Evolutionary conservation across 208 protist species (phyloP).

Genomic region (Zelonia costaricensis): DNA sequence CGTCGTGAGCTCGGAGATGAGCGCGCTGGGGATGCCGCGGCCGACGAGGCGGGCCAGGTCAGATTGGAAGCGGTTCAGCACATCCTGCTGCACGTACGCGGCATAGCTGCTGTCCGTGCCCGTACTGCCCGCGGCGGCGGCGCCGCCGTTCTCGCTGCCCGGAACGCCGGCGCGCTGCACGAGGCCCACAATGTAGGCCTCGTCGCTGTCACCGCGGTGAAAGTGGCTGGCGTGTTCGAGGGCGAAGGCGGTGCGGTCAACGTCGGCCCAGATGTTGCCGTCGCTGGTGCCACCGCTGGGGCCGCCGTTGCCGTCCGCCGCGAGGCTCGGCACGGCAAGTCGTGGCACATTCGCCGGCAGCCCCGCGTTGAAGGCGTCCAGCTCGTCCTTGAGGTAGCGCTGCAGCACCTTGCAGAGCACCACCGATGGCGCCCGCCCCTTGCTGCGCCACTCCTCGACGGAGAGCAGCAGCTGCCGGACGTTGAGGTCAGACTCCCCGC

Average conservation of each 20-base stretch:
- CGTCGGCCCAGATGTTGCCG: conserved; percentile 66
- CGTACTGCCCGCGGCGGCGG: not conserved
- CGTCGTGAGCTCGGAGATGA: conserved; percentile 52
- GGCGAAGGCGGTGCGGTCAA: conserved; percentile 63
- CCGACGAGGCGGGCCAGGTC: conserved; percentile 69
- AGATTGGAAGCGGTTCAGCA: conserved; percentile 55
- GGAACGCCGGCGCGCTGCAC: conserved; percentile 53
- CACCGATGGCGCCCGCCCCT: conserved; percentile 68
- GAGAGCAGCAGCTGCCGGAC: conserved; percentile 71
- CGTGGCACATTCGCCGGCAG: conserved; percentile 65
- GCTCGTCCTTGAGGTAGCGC: conserved; percentile 69
- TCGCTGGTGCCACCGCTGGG: conserved; percentile 7
- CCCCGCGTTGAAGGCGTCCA: conserved; percentile 72
- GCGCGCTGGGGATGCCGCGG: conserved; percentile 55
- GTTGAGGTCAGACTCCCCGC: conserved; percentile 46
- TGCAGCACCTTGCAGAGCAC: conserved; percentile 59
- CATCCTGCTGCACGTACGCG: conserved; percentile 50
- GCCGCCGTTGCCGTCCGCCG: not conserved
- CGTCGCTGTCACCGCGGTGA: conserved; percentile 39
- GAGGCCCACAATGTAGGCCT: conserved; percentile 71
- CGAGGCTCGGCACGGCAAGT: conserved; percentile 34
- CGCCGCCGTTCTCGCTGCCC: conserved; percentile 5
- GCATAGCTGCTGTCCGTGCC: conserved; percentile 34
- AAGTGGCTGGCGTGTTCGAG: conserved; percentile 47
- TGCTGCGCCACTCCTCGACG: conserved; percentile 81